Evolutionary conservation across 495 filamentous ascomycete species (phyloP), one percentile per base, ranked within the genome.

Genomic region (Ramalina intermedia): DNA sequence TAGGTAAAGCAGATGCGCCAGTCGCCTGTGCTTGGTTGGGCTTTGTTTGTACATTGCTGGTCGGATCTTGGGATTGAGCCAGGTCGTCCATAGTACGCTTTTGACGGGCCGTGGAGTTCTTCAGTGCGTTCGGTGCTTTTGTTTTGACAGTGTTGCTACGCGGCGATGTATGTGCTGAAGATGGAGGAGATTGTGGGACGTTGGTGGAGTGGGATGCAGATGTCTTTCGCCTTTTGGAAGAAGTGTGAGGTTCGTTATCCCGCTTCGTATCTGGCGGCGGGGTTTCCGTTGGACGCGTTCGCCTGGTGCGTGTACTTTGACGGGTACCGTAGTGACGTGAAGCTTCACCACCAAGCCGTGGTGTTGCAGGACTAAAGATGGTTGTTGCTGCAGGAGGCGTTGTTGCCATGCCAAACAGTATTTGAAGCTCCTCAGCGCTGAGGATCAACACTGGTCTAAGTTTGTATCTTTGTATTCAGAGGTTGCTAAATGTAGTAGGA

Each of bases 311-410:
- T 37, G 70, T 65, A 37, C 66, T 73, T 50, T 66, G 65, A 16
- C 66, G 72, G 41, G 68, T 69, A 2, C 64, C 69, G 62, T 81
- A 87, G 21, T 83, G 82, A 53, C 82, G 75, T 63, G 79, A 86
- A 37, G 44, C 21, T 21, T 47, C 44, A 47, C 74, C 61, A 42
- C 84, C 84, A 66, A 80, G 76, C 35, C 74, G 77, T 16, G 87
- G 87, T 37, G 87, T 83, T 42, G 77, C 69, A 42, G 87, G 87
- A 37, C 81, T 80, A 49, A 73, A 72, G 41, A 83, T 61, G 38
- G 69, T 67, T 27, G 72, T 69, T 37, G 71, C 66, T 37, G 78
- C 78, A 16, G 80, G 80, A 37, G 84, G 82, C 54, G 87, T 87
- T 39, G 78, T 66, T 54, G 78, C 66, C 75, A 81, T 81, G 37